Base-by-base conservation (phyloP, 2,329 filamentous ascomycete species). In the Exophiala xenobiotica region DNA sequence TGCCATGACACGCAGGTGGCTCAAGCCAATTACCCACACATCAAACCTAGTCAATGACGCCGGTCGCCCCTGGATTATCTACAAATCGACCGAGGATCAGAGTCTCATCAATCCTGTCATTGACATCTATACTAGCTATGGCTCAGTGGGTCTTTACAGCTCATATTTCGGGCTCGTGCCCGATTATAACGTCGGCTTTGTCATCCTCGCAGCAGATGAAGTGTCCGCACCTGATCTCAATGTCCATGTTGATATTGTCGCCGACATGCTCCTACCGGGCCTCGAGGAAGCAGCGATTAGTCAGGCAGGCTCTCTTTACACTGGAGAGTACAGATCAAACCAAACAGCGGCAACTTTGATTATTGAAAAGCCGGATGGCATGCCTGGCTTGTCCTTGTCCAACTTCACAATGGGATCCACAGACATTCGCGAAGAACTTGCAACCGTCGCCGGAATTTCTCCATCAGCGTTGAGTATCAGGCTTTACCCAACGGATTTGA, bases 51-150 rank as follows among this genome's bases (percentile, higher is more conserved):
- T 61, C 31, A 66, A 69, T n/a, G 66, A 67, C 1, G 63, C 75
- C 1, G 70, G 73, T 5, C 67, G 68, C 19, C 74, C 74, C 1
- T 77, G 74, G 74, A 74, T 74, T 7, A 67, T 76, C 37, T 47
- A 52, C 22, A 59, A 54, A 2, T 26, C 44, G 29, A 26, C 49
- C 35, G 7, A 14, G n/a, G 24, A 20, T 11, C 26, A 27, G 12
- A 46, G 27, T 20, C 43, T 26, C 5, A 46, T 35, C 0, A 62
- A 60, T 11, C 61, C 61, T 3, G 60, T 67, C 14, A 61, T 67
- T 0, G 67, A 71, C 33, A 11, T 69, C 8, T 71, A 69, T 57
- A 69, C 65, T 18, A 68, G 66, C 44, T 54, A 62, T 2, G 66
- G 67, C 12, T 55, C 62, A 49, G 39, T 67, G 3, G 66, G 66